These are phyloP conservation scores for Eucalyptus pumila DNA, from an alignment of 345 rosid genomes.

Conservation along the genomic window DNA sequence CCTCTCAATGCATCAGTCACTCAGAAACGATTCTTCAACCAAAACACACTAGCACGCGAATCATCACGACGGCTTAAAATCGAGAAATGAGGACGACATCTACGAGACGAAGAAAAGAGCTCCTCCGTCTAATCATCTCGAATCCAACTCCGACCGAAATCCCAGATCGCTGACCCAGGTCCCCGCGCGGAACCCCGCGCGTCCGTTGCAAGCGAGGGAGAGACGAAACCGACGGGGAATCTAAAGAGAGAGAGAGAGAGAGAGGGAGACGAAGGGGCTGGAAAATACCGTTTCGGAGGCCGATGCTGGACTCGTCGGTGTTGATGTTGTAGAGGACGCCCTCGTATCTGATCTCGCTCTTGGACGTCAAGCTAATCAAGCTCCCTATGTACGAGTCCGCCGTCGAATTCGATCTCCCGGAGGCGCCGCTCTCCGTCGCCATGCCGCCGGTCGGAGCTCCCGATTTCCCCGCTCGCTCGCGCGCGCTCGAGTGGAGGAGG, in stretches of 20 bases:
- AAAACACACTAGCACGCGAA: not conserved
- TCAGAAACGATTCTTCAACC: not conserved
- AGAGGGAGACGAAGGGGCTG: not conserved
- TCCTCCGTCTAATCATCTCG: not conserved
- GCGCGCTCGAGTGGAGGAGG: not conserved
- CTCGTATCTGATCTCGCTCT: conserved; percentile 96
- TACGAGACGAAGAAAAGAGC: not conserved
- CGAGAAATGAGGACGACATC: not conserved
- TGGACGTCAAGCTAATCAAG: conserved; percentile 91
- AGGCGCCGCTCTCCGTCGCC: conserved; percentile 46
- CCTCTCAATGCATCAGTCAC: not conserved
- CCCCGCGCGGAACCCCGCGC: not conserved
- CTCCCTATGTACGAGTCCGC: conserved; percentile 96
- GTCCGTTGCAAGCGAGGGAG: not conserved
- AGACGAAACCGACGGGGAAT: not conserved
- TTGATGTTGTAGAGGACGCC: conserved; percentile 87
- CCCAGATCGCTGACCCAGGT: not conserved
- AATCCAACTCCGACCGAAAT: not conserved
- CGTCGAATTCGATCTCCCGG: conserved; percentile 50
- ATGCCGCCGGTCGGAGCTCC: not conserved
- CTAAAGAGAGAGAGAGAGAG: not conserved
- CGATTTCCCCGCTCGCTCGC: not conserved
- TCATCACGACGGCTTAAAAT: not conserved
- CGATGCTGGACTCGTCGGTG: conserved; percentile 95
- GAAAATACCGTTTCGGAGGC: conserved; percentile 63